Evolutionary conservation across 495 filamentous ascomycete genomes (phyloP).

Genomic region (Hamigera avellanea): DNA sequence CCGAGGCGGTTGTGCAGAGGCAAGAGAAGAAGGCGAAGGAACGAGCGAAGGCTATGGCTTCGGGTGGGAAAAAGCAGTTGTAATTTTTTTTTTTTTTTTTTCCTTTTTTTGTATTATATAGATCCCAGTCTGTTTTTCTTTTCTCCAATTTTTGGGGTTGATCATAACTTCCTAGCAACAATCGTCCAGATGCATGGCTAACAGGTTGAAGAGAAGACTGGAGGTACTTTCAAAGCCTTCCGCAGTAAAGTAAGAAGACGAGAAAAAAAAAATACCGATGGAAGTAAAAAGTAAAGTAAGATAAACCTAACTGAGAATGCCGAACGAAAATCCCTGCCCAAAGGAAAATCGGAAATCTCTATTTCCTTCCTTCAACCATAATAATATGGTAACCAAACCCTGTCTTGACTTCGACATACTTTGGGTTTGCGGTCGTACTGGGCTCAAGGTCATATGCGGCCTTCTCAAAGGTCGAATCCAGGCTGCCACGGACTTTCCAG

Average conservation of each 20-base stretch:
- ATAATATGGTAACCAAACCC: slow-evolving; percentile 87
- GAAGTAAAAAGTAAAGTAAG: too few species aligned
- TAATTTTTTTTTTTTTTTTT: slow-evolving; percentile 6
- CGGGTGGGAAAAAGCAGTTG: slow-evolving; percentile 25
- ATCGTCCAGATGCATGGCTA: too few species aligned
- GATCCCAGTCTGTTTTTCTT: not conserved
- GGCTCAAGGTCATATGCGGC: slow-evolving; percentile 68
- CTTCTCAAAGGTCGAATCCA: slow-evolving; percentile 69
- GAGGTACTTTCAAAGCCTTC: too few species aligned
- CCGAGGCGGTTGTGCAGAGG: slow-evolving; percentile 72
- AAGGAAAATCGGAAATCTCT: too few species aligned
- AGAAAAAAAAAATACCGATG: too few species aligned
- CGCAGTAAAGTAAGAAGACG: too few species aligned
- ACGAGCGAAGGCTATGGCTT: slow-evolving; percentile 42
- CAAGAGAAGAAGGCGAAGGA: slow-evolving; percentile 80
- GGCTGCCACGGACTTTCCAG: slow-evolving; percentile 66
- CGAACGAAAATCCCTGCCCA: too few species aligned
- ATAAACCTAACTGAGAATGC: too few species aligned
- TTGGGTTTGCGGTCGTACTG: slow-evolving; percentile 64
- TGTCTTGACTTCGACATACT: slow-evolving; percentile 72
- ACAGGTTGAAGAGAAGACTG: too few species aligned
- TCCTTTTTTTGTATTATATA: not conserved
- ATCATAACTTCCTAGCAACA: too few species aligned
- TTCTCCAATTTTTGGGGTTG: too few species aligned
- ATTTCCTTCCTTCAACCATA: slow-evolving; percentile 72